Evolutionary conservation across 2,329 filamentous ascomycete species (phyloP).

Genomic region (Claviceps fusiformis): DNA sequence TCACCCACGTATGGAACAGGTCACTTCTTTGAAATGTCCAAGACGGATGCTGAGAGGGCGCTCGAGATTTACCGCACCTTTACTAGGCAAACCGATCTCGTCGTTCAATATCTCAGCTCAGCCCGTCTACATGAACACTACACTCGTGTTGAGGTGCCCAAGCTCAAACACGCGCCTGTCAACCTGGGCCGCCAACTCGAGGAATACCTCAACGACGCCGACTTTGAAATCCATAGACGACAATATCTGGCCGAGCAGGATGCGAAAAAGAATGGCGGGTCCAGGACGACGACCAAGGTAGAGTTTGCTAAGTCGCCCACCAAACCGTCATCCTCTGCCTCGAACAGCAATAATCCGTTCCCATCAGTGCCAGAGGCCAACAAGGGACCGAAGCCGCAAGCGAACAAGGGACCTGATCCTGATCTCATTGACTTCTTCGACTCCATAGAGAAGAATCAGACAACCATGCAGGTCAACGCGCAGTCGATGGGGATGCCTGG

Average conservation of each 20-base stretch:
- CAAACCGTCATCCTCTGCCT: constrained; percentile 19
- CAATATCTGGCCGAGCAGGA: constrained; percentile 87
- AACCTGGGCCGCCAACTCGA: constrained; percentile 81
- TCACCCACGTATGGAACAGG: constrained; percentile 36
- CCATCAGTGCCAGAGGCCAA: constrained; percentile 21
- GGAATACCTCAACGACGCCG: constrained; percentile 86
- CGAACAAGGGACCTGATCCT: constrained; percentile 50
- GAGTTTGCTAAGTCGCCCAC: constrained; percentile 19
- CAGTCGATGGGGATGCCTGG: constrained; percentile 21
- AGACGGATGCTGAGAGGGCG: constrained; percentile 80
- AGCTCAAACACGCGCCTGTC: constrained; percentile 91
- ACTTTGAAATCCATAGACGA: constrained; percentile 85
- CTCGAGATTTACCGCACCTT: constrained; percentile 88
- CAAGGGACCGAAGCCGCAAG: constrained; percentile 29
- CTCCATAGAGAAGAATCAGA: constrained; percentile 82
- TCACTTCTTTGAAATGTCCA: constrained; percentile 97
- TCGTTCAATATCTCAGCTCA: constrained; percentile 77
- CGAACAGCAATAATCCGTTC: constrained; percentile 28
- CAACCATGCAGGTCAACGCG: constrained; percentile 42
- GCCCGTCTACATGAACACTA: constrained; percentile 85
- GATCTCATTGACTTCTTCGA: constrained; percentile 92
- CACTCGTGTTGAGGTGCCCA: constrained; percentile 86
- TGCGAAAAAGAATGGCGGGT: constrained; percentile 42
- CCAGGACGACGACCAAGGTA: constrained; percentile 17
- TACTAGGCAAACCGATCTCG: constrained; percentile 79